These are phyloP conservation scores for Phaeomoniella chlamydospora DNA, from an alignment of 2,329 filamentous ascomycete genomes.

Conservation along the genomic window DNA sequence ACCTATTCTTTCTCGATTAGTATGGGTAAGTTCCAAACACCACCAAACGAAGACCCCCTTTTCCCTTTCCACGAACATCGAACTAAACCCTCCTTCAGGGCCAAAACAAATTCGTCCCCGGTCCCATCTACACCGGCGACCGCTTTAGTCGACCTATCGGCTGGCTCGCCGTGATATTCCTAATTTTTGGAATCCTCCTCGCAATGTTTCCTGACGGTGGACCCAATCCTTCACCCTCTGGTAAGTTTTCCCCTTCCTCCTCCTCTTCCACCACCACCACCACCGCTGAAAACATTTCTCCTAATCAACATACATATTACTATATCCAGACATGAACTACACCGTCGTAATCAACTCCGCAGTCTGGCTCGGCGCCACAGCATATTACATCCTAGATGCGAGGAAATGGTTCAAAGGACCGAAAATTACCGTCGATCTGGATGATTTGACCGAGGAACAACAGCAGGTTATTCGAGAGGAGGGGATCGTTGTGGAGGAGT, in stretches of 20 bases:
- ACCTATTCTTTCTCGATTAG: slow-evolving; percentile 17
- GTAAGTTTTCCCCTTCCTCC: slow-evolving; percentile 3
- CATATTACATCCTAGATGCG: slow-evolving; percentile 42
- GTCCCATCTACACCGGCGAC: slow-evolving; percentile 43
- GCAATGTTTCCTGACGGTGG: slow-evolving; percentile 45
- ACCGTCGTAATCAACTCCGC: slow-evolving; percentile 46
- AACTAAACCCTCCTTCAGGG: too few relatives aligned
- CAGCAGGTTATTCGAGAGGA: slow-evolving; percentile 11
- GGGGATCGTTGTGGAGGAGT: slow-evolving; percentile 8
- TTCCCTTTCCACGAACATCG: too few relatives aligned
- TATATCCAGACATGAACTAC: slow-evolving; percentile 47
- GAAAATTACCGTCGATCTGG: slow-evolving; percentile 36
- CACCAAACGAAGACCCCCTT: too few relatives aligned
- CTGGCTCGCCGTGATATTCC: slow-evolving; percentile 37
- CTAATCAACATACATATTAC: too few relatives aligned
- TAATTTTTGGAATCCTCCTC: slow-evolving; percentile 40
- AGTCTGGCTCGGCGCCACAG: slow-evolving; percentile 41
- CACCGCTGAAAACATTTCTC: too few relatives aligned
- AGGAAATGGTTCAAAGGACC: slow-evolving; percentile 47
- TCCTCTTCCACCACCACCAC: too few relatives aligned
- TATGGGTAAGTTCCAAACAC: neutral
- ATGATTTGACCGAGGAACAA: slow-evolving; percentile 15
- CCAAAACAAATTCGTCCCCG: slow-evolving; percentile 40
- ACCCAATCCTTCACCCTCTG: slow-evolving; percentile 32
- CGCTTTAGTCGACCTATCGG: slow-evolving; percentile 37